Percentiles rank a stretch among this genome's conserved stretches.
These are phyloP conservation scores for Plasmodium coatneyi DNA, from an alignment of 169 alveolate genomes.

Conservation along the genomic window DNA sequence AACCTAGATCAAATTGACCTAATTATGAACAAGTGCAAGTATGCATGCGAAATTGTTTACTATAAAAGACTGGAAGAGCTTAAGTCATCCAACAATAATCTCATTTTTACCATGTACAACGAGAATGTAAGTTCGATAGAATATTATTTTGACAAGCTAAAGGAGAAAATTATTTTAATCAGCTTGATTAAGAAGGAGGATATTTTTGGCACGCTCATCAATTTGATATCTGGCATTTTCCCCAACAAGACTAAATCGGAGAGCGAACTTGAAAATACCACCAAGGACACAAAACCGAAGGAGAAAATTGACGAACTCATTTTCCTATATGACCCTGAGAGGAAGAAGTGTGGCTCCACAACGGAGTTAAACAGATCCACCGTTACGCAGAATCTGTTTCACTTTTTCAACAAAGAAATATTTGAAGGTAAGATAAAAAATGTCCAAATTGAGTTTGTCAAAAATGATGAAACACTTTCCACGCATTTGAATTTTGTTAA, in stretches of 20 bases:
- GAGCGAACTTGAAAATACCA: not conserved
- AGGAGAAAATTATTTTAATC: conserved; percentile 60
- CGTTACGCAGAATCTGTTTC: conserved; percentile 48
- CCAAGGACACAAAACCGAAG: not conserved
- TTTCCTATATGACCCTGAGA: conserved; percentile 20
- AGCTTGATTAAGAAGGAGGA: conserved; percentile 43
- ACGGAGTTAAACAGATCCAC: conserved; percentile 15
- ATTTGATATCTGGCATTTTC: conserved; percentile 43
- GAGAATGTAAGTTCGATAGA: conserved; percentile 68
- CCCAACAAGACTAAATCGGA: conserved; percentile 17
- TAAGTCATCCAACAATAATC: conserved; percentile 24
- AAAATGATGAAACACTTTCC: conserved; percentile 41
- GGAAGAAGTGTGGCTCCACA: conserved; percentile 35
- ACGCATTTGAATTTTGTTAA: conserved; percentile 48
- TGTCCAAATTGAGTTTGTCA: conserved; percentile 53
- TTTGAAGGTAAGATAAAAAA: conserved; percentile 34
- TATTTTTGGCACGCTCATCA: conserved; percentile 19
- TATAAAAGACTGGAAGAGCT: conserved; percentile 62
- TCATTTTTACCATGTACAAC: conserved; percentile 62
- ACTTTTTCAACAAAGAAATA: conserved; percentile 64
- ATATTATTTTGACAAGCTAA: conserved; percentile 69
- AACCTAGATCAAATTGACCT: conserved; percentile 14
- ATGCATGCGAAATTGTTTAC: conserved; percentile 67
- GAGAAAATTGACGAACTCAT: conserved; percentile 14
- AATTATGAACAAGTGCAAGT: conserved; percentile 60